Conservation (phyloP, 108 stramenopile species). For the Licmophora abbreviata region DNA sequence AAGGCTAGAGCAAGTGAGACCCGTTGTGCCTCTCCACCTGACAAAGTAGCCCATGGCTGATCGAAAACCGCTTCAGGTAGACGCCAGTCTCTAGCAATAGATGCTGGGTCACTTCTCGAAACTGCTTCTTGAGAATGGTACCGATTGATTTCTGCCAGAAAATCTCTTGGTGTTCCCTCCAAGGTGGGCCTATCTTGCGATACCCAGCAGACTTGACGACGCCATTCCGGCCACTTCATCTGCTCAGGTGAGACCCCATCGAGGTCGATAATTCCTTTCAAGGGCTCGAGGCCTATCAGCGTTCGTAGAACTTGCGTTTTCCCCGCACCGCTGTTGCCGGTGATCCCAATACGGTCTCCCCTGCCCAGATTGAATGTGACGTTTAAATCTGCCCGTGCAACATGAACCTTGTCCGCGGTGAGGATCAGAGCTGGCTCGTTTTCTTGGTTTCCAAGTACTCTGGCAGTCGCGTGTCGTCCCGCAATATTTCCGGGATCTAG, state of each 20-base stretch:
- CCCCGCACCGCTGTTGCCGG: slow-evolving; percentile 48
- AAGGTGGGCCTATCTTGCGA: slow-evolving; percentile 48
- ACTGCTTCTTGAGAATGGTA: slow-evolving; percentile 13
- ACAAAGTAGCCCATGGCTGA: slow-evolving; percentile 60
- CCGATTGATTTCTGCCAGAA: slow-evolving; percentile 13
- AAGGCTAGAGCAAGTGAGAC: slow-evolving; percentile 67
- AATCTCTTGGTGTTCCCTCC: slow-evolving; percentile 42
- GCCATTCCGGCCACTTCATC: slow-evolving; percentile 31
- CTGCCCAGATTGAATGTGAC: slow-evolving; percentile 10
- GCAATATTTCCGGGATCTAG: too few species aligned
- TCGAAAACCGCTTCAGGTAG: slow-evolving; percentile 17
- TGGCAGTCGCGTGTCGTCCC: too few species aligned
- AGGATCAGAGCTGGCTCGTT: neutral
- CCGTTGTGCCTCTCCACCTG: slow-evolving; percentile 85
- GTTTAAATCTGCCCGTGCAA: slow-evolving; percentile 1
- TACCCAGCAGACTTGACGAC: slow-evolving; percentile 56
- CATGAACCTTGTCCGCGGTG: neutral
- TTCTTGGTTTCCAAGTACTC: too few species aligned
- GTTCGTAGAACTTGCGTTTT: slow-evolving; percentile 70
- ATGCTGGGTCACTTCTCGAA: neutral
- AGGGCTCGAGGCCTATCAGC: slow-evolving; percentile 49
- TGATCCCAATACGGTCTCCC: slow-evolving; percentile 17
- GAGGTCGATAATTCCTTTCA: slow-evolving; percentile 10
- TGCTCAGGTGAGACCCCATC: slow-evolving; percentile 10
- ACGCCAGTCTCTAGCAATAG: slow-evolving; percentile 14